Base-by-base conservation (phyloP, 2,329 filamentous ascomycete genomes). In the Epichloe coenophiala region DNA sequence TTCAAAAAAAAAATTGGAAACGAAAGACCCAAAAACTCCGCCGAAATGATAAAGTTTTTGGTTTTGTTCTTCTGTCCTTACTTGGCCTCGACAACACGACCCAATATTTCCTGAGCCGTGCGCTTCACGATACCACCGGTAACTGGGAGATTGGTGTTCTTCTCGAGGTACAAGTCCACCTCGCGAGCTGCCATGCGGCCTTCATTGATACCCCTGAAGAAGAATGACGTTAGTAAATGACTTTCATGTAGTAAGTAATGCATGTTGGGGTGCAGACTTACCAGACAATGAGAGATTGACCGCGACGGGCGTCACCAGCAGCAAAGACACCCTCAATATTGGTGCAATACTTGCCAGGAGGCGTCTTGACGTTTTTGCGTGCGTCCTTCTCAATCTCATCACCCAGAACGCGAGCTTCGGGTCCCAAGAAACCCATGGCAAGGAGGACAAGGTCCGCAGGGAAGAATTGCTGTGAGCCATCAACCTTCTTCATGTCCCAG, bases 401-500 rank as follows among this genome's bases (percentile, higher is more conserved):
- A 47, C 87, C 88, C 40, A 96, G 77, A 39, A 95, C 82, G 57
- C 88, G 85, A 58, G 87, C 87, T 71, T 97, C 91, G 6, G 90
- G 90, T 9, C 91, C 91, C 56, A 96, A 72, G 84, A 97, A 97
- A 64, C 91, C 91, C 91, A 97, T 96, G 48, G 91, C 95, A 46
- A 97, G 75, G 43, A 96, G 80, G 43, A 97, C 90, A 40, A 97
- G 80, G 63, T 97, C 91, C 31, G 91, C 91, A 38, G 88, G 88
- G 84, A 96, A 96, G 77, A 94, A 94, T 65, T 96, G 83, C 73
- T 95, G 86, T 54, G 86, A 91, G 38, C 87, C 89, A 58, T 95
- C 90, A 35, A 95, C 77, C 68, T 95, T 91, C 78, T 95, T 95
- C 89, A 97, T 96, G 70, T 96, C 91, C 91, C 91, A 97, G 43